Evolutionary conservation across 2,329 filamentous ascomycete species (phyloP).

Genomic region (Bimuria novae-zelandiae): DNA sequence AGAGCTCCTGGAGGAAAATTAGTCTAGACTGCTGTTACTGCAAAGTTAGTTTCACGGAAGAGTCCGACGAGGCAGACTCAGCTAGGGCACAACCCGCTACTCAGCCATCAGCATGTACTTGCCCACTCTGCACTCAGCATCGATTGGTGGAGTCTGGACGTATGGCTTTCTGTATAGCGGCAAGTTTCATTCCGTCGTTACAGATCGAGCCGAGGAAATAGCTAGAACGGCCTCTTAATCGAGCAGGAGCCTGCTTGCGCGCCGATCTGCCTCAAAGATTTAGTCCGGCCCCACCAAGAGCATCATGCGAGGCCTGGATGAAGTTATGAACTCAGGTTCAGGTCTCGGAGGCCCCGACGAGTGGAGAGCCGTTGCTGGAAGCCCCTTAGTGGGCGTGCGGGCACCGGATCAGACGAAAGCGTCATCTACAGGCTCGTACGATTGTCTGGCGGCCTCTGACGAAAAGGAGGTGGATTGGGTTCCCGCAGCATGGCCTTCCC

Average conservation of each 20-base stretch:
- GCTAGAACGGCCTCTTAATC: conserved; percentile 10
- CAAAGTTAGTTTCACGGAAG: conserved; percentile 10
- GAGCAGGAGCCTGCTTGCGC: conserved; percentile 10
- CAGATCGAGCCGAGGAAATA: conserved; percentile 5
- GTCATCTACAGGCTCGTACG: conserved; percentile 2
- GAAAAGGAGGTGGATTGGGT: conserved; percentile 6
- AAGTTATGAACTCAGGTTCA: conserved; percentile 11
- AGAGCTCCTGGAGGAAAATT: not conserved
- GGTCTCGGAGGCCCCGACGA: conserved; percentile 14
- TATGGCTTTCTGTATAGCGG: conserved; percentile 18
- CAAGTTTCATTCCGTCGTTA: conserved; percentile 15
- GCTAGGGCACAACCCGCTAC: conserved; percentile 12
- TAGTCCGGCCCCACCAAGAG: not conserved
- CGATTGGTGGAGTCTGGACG: conserved; percentile 11
- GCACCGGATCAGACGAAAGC: conserved; percentile 7
- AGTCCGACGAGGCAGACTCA: conserved; percentile 11
- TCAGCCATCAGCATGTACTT: conserved; percentile 10
- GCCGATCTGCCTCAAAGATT: conserved; percentile 13
- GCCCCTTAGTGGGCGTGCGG: conserved; percentile 4
- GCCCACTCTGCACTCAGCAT: conserved; percentile 8
- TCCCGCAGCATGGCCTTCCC: conserved; percentile 6
- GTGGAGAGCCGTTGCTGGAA: conserved; percentile 3
- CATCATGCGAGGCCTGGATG: conserved; percentile 7
- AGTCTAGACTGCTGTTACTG: not conserved
- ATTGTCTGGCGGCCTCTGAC: conserved; percentile 9